Conservation (phyloP, 257 asterid species). For the Solanum neorickii region DNA sequence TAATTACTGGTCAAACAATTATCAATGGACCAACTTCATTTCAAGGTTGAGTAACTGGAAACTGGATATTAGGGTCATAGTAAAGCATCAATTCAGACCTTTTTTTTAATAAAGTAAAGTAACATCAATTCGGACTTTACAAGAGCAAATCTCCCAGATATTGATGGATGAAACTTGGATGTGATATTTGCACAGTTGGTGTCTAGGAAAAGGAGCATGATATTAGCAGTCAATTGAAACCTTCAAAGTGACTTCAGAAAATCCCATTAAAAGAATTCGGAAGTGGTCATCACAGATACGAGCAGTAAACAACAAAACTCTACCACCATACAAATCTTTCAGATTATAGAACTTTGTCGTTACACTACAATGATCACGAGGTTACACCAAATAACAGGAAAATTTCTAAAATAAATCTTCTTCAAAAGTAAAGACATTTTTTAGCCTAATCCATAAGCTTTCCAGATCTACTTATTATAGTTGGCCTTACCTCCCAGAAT, state of each 20-base stretch:
- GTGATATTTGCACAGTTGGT: background rate
- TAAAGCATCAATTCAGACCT: background rate
- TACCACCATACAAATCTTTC: background rate
- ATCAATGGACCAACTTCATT: background rate
- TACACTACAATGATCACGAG: background rate
- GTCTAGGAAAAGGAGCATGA: background rate
- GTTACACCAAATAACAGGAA: background rate
- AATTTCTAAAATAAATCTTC: background rate
- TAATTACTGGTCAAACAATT: background rate
- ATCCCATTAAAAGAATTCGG: background rate
- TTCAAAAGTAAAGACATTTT: background rate
- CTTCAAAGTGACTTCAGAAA: background rate
- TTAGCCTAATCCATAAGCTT: background rate
- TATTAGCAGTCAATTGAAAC: background rate
- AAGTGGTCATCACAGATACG: background rate
- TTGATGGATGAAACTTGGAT: background rate
- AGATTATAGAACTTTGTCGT: background rate
- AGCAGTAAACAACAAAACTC: background rate
- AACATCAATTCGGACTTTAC: background rate
- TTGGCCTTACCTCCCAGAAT: slow-evolving; percentile 85
- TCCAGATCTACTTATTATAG: background rate
- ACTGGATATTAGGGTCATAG: background rate
- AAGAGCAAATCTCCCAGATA: background rate
- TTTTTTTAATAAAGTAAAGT: too few species aligned
- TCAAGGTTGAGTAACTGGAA: background rate